A percentile compares a stretch with the other conserved stretches of the same genome.
Evolutionary conservation across 352 stramenopile genomes (phyloP).

Genomic region (Elongisporangium anandrum): DNA sequence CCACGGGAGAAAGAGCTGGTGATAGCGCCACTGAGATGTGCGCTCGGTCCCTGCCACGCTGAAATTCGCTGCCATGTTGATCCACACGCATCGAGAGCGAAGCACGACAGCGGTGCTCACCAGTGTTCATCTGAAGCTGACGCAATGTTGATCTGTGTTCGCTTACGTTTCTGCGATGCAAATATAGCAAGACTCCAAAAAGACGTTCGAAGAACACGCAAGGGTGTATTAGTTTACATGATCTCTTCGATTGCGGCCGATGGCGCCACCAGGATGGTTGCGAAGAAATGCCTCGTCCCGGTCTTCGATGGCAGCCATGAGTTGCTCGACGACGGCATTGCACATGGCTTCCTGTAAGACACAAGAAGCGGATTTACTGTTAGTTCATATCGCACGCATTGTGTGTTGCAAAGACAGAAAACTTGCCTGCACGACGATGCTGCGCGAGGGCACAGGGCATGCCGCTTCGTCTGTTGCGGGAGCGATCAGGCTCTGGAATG

Average conservation of each 20-base stretch:
- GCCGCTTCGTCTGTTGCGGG: slow-evolving; percentile 35
- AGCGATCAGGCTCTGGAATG: slow-evolving; percentile 31
- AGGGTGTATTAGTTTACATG: background rate
- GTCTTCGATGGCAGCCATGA: slow-evolving; percentile 34
- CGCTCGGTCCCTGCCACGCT: background rate
- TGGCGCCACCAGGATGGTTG: slow-evolving; percentile 72
- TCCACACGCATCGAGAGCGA: background rate
- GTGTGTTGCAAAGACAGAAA: background rate
- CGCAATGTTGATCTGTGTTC: slow-evolving; percentile 12
- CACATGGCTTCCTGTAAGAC: slow-evolving; percentile 53
- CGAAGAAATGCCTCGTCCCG: slow-evolving; percentile 26
- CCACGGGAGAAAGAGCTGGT: background rate
- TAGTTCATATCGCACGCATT: background rate
- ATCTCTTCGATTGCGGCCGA: slow-evolving; percentile 22
- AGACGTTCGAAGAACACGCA: background rate
- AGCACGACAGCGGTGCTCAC: background rate
- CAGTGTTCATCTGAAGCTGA: background rate
- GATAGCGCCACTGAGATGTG: background rate
- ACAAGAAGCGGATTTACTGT: background rate
- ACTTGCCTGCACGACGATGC: slow-evolving; percentile 69
- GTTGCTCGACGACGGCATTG: slow-evolving; percentile 66
- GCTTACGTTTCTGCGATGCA: background rate
- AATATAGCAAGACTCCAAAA: background rate
- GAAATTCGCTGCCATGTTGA: background rate
- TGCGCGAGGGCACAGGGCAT: slow-evolving; percentile 70